phyloP scores from a whole-genome alignment of 1,139 yeast genomes.

The Casaregolazyma lundiana region DNA sequence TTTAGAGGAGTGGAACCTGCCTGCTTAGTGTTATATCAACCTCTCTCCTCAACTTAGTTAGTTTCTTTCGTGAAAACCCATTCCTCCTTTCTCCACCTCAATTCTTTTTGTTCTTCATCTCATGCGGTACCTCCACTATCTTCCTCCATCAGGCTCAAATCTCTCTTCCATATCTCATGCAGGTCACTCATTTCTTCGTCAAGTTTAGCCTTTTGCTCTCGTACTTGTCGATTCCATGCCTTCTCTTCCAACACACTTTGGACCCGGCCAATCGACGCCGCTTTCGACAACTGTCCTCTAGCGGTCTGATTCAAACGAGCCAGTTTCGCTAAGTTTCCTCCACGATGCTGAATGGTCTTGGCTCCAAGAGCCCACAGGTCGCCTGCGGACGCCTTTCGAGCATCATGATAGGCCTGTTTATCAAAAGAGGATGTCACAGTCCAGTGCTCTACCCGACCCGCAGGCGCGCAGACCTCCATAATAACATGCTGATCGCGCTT shows the following conservation, averaged over 20 bases:
- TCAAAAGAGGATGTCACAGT: slow-evolving; percentile 76
- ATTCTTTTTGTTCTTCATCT: neutral
- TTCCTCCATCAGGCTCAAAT: neutral
- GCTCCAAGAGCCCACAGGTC: slow-evolving; percentile 85
- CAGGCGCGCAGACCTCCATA: slow-evolving; percentile 72
- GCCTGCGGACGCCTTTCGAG: slow-evolving; percentile 78
- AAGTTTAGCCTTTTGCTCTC: slow-evolving; percentile 1
- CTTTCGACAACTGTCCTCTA: slow-evolving; percentile 1
- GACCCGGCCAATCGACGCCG: slow-evolving; percentile 5
- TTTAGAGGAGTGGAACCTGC: too few species aligned
- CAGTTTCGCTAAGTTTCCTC: slow-evolving; percentile 24
- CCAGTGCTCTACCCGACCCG: slow-evolving; percentile 82
- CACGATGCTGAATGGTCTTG: slow-evolving; percentile 43
- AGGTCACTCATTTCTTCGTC: slow-evolving; percentile 7
- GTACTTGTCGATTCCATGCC: slow-evolving; percentile 9
- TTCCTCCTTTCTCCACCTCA: too few species aligned
- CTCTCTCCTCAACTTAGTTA: too few species aligned
- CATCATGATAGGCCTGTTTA: slow-evolving; percentile 78
- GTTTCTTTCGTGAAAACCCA: too few species aligned
- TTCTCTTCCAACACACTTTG: slow-evolving; percentile 8
- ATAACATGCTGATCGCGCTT: slow-evolving; percentile 81
- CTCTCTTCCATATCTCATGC: neutral
- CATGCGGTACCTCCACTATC: neutral
- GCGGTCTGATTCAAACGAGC: slow-evolving; percentile 16
- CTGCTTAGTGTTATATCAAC: too few species aligned